A percentile compares a stretch with the other conserved stretches of the same genome.
Conservation (phyloP, 306 rosid species). For the Hippophae rhamnoides region DNA sequence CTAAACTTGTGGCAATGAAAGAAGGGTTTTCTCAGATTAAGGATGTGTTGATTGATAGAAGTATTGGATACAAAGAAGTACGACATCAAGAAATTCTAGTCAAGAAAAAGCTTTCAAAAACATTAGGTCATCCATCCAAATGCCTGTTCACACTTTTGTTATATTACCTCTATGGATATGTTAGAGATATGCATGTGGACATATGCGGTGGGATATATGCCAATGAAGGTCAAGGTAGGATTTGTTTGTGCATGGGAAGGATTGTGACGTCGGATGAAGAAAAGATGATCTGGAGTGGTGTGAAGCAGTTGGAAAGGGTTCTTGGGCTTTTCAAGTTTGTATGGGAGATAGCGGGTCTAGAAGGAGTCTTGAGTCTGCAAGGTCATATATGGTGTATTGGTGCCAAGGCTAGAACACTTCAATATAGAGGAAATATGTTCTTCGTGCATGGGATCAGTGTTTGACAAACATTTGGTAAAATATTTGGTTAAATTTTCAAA, state of each 20-base stretch:
- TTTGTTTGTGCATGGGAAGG: constrained; percentile 64
- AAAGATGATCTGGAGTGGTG: constrained; percentile 55
- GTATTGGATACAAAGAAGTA: constrained; percentile 61
- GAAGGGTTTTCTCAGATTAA: constrained; percentile 76
- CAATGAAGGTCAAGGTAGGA: constrained; percentile 26
- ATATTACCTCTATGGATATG: constrained; percentile 53
- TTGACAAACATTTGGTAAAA: constrained; percentile 16
- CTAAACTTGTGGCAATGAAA: constrained; percentile 65
- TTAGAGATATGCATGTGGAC: constrained; percentile 66
- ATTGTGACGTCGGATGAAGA: constrained; percentile 65
- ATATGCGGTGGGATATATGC: constrained; percentile 53
- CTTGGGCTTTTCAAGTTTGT: constrained; percentile 71
- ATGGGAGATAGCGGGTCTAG: constrained; percentile 74
- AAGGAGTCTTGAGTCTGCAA: constrained; percentile 55
- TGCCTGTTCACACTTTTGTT: constrained; percentile 74
- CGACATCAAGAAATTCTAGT: constrained; percentile 56
- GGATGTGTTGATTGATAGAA: constrained; percentile 52
- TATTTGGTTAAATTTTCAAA: background rate
- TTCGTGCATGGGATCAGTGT: constrained; percentile 46
- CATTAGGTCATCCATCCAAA: constrained; percentile 69
- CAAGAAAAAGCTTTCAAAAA: constrained; percentile 70
- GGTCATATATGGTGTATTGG: constrained; percentile 87
- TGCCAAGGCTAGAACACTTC: constrained; percentile 41
- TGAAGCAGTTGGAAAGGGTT: constrained; percentile 69
- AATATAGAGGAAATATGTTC: constrained; percentile 54